Evolutionary conservation across 495 filamentous ascomycete genomes (phyloP), one percentile per base, ranked within the genome.

Genomic region (Cercophora scortea): DNA sequence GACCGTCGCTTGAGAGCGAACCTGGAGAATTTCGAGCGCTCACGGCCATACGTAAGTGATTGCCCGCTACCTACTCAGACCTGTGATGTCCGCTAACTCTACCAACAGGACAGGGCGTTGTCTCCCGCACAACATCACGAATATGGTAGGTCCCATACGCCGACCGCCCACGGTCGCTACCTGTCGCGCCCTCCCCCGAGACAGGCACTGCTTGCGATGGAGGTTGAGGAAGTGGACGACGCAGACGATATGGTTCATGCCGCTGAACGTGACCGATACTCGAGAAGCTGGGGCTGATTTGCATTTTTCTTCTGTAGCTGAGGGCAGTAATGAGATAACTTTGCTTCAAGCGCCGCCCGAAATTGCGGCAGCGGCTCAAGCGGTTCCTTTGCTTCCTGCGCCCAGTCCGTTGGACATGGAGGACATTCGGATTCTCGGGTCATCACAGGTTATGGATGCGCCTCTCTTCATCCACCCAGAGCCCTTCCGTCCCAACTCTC

Each of bases 401-500:
- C 25, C 52, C 13, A 51, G 6, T 10, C 25, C n/a, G 47, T 16
- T 17, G 4, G 11, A 11, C 39, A 11, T 8, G 18, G 66, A 77
- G 25, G 2, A 25, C 25, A 25, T 25, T 25, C 25, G 25, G 25
- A 25, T 25, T 25, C 25, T 25, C 25, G 25, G 5, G 25, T 25
- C 25, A 25, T 25, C 25, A 25, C 25, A 25, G 25, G 25, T 5
- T 2, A 25, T 25, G 25, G 25, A 25, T 25, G 25, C 25, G 8
- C 71, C 72, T 4, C 59, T 78, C 10, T 88, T 90, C 54, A 79
- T 91, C 40, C 85, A 82, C 42, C 88, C 88, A 1, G 77, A 84
- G 1, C 83, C 81, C 0, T 90, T 93, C 50, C 85, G 88, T 51
- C 86, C 85, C 4, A 93, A 93, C 60, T 80, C 79, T 3, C 81